phyloP scores from a whole-genome alignment of 2,329 filamentous ascomycete species.

The Zymoseptoria ardabiliae region DNA sequence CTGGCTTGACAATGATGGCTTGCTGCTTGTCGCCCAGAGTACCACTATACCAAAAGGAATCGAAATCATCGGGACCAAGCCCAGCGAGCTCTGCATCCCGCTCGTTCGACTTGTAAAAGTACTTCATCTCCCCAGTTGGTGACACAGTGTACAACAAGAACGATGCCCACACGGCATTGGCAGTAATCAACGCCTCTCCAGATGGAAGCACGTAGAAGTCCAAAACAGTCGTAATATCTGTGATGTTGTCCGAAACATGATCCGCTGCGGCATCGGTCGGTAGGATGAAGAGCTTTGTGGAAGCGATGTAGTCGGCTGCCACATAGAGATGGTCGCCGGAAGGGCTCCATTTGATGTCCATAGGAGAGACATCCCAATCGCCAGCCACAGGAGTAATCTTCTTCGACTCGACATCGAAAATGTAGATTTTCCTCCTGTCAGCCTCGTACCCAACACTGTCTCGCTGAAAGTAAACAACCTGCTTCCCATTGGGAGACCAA shows the following conservation, averaged over 20 bases:
- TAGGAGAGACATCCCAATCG: constrained; percentile 16
- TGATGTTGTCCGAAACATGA: constrained; percentile 18
- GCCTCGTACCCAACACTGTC: constrained; percentile 20
- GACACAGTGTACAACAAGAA: constrained; percentile 17
- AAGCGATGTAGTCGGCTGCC: constrained; percentile 16
- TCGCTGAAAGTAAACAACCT: constrained; percentile 19
- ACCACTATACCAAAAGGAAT: constrained; percentile 20
- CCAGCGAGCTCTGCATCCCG: constrained; percentile 17
- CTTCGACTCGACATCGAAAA: constrained; percentile 17
- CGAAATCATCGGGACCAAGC: constrained; percentile 15
- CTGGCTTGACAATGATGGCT: constrained; percentile 20
- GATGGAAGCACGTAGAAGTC: constrained; percentile 20
- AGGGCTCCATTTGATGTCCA: constrained; percentile 15
- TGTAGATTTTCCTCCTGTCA: constrained; percentile 20
- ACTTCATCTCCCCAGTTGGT: constrained; percentile 10
- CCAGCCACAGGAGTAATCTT: constrained; percentile 16
- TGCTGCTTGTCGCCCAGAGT: constrained; percentile 21
- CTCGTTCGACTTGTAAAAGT: constrained; percentile 21
- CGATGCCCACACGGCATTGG: constrained; percentile 18
- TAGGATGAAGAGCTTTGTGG: constrained; percentile 19
- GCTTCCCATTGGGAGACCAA: constrained; percentile 19
- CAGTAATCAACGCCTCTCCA: constrained; percentile 16
- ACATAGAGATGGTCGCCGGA: constrained; percentile 16
- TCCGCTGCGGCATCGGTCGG: constrained; percentile 18
- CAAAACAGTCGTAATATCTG: constrained; percentile 16